Percentiles rank a stretch among this genome's conserved stretches.
Conservation (phyloP, 2,329 filamentous ascomycete species). For the Xylariomycetidae sp. region DNA sequence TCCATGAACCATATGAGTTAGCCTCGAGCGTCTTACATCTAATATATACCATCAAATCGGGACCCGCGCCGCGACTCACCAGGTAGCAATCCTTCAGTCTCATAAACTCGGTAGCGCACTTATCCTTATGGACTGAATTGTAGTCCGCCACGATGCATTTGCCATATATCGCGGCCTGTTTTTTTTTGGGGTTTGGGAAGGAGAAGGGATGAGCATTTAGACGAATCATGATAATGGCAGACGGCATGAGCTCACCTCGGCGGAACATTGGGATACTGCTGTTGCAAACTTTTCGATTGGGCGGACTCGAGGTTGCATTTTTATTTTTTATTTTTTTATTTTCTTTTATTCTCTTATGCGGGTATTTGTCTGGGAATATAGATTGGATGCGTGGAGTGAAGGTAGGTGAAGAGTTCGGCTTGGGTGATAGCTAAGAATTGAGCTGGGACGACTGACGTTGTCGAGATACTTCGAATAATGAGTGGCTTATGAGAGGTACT, state of each 20-base stretch:
- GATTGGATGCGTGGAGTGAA: too few relatives aligned
- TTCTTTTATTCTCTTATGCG: too few relatives aligned
- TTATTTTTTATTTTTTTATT: too few relatives aligned
- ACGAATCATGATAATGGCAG: neutral
- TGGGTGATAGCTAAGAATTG: too few relatives aligned
- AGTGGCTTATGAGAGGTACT: too few relatives aligned
- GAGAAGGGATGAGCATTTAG: constrained; percentile 1
- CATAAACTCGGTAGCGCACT: constrained; percentile 82
- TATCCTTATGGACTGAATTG: constrained; percentile 84
- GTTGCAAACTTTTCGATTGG: constrained; percentile 53
- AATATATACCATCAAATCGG: too few relatives aligned
- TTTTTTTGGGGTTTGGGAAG: constrained; percentile 5
- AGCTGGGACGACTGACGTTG: too few relatives aligned
- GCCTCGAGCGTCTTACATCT: too few relatives aligned
- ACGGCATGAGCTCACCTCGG: constrained; percentile 36
- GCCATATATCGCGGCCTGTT: constrained; percentile 79
- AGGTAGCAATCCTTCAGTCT: constrained; percentile 82
- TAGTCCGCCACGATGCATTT: constrained; percentile 90
- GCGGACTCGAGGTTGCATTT: constrained; percentile 35
- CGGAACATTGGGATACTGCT: constrained; percentile 51
- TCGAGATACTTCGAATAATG: too few relatives aligned
- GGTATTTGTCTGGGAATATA: too few relatives aligned
- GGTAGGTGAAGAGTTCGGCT: too few relatives aligned
- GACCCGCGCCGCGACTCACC: constrained; percentile 59
- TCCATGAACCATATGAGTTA: too few relatives aligned